Evolutionary conservation across 495 filamentous ascomycete genomes (phyloP).

Genomic region (Achaetomiella virescens): DNA sequence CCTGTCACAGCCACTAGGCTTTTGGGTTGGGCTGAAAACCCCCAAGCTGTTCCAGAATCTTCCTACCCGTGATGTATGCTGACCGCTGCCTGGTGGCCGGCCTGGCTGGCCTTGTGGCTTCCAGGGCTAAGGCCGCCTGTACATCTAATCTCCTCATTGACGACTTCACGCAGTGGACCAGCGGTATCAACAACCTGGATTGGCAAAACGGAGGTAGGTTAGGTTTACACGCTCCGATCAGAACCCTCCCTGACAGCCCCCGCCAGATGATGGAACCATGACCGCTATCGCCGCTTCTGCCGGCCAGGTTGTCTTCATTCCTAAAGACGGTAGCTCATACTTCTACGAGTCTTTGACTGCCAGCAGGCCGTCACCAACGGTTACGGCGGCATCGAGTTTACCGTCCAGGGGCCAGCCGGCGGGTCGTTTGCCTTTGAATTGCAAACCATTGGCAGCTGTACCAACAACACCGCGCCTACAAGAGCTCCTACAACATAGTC

Average conservation of each 20-base stretch:
- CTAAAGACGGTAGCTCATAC: conserved; percentile 44
- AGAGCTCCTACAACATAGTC: conserved; percentile 41
- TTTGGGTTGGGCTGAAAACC: neutral
- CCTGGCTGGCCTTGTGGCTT: conserved; percentile 23
- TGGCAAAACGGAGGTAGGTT: conserved; percentile 42
- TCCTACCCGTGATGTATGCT: conserved; percentile 19
- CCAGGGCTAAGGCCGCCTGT: conserved; percentile 34
- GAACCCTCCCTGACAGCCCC: conserved; percentile 4
- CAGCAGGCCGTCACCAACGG: conserved; percentile 37
- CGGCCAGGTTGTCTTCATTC: conserved; percentile 47
- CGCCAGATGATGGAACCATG: conserved; percentile 53
- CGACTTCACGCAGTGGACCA: conserved; percentile 49
- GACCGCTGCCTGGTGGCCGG: conserved; percentile 22
- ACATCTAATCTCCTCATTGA: conserved; percentile 49
- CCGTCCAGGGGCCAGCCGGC: conserved; percentile 47
- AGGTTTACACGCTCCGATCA: no score
- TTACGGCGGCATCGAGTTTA: conserved; percentile 51
- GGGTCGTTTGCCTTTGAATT: conserved; percentile 48
- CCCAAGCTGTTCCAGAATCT: neutral
- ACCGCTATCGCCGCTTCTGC: conserved; percentile 40
- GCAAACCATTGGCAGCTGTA: conserved; percentile 45
- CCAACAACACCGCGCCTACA: conserved; percentile 29
- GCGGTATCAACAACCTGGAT: conserved; percentile 43
- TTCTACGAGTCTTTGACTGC: conserved; percentile 54
- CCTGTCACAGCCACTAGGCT: neutral